Evolutionary conservation across 306 rosid genomes (phyloP).

Genomic region (Mucuna pruriens): DNA sequence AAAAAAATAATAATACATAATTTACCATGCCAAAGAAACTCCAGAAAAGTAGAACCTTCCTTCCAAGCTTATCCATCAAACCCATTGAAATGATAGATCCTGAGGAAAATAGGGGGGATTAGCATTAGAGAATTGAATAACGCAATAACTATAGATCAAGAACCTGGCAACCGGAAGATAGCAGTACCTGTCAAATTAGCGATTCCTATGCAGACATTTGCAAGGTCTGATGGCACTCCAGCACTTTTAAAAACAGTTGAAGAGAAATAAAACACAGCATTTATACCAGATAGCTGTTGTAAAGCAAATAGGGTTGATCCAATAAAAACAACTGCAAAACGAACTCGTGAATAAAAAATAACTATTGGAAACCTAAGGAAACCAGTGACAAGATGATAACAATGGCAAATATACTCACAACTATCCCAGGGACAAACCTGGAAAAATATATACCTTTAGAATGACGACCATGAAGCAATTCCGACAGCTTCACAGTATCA

Average conservation of each 20-base stretch:
- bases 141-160: slow-evolving; percentile 10
- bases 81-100: slow-evolving; percentile 82
- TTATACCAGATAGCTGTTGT: slow-evolving; percentile 99
- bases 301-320: slow-evolving; percentile 99
- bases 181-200: slow-evolving; percentile 76
- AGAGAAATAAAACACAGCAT: slow-evolving; percentile 97
- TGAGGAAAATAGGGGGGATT: slow-evolving; percentile 40
- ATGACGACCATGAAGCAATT: slow-evolving; percentile 84
- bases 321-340: slow-evolving; percentile 99
- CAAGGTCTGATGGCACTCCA: slow-evolving; percentile 87
- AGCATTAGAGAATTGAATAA: slow-evolving; percentile 40
- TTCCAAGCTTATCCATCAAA: slow-evolving; percentile 97
- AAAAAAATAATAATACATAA: slow-evolving; percentile 1
- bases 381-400: slow-evolving; percentile 27
- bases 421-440: slow-evolving; percentile 24
- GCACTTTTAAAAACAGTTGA: slow-evolving; percentile 93
- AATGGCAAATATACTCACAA: not conserved
- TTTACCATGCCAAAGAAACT: slow-evolving; percentile 98
- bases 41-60: slow-evolving; percentile 88
- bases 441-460: slow-evolving; percentile 62
- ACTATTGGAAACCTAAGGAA: slow-evolving; percentile 47
- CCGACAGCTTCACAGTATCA: slow-evolving; percentile 74
- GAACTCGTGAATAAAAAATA: slow-evolving; percentile 67
- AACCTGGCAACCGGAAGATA: slow-evolving; percentile 29
- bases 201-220: slow-evolving; percentile 86